phyloP scores from a whole-genome alignment of 2,329 filamentous ascomycete species.

The Drechslera avenae region DNA sequence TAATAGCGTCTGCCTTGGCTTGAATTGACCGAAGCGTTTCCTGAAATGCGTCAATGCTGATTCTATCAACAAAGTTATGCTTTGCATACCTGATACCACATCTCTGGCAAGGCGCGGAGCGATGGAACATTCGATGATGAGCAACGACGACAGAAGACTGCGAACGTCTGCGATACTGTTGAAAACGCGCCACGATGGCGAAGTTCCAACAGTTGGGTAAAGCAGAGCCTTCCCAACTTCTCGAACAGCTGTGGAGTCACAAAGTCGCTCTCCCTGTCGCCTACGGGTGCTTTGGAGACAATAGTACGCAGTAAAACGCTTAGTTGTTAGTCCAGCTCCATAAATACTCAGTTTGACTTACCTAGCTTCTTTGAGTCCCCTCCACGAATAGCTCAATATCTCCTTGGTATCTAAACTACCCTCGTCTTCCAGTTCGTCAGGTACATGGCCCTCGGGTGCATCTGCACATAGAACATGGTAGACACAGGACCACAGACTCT shows the following conservation, averaged over 20 bases:
- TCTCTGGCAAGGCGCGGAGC: conserved; percentile 58
- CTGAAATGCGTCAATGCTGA: conserved; percentile 43
- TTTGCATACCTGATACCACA: conserved; percentile 66
- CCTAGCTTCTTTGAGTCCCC: conserved; percentile 93
- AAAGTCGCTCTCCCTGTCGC: conserved; percentile 22
- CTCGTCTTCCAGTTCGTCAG: conserved; percentile 73
- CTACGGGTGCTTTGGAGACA: conserved; percentile 47
- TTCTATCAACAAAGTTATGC: not conserved
- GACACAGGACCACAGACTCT: conserved; percentile 77
- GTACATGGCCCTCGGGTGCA: conserved; percentile 87
- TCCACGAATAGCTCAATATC: conserved; percentile 91
- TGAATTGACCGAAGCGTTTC: conserved; percentile 72
- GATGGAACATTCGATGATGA: conserved; percentile 56
- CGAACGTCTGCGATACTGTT: conserved; percentile 87
- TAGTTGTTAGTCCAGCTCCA: not conserved
- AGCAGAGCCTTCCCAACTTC: conserved; percentile 73
- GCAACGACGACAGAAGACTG: conserved; percentile 73
- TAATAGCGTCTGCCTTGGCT: conserved; percentile 76
- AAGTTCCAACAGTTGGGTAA: conserved; percentile 79
- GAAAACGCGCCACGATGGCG: conserved; percentile 93
- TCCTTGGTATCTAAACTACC: conserved; percentile 82
- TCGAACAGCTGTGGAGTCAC: conserved; percentile 60
- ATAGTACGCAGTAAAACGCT: conserved; percentile 70
- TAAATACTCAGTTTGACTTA: conserved; percentile 44
- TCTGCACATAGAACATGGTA: conserved; percentile 84